Evolutionary conservation across 768 basidiomycete genomes (phyloP).

Genomic region (Paxillus ammoniavirescens): DNA sequence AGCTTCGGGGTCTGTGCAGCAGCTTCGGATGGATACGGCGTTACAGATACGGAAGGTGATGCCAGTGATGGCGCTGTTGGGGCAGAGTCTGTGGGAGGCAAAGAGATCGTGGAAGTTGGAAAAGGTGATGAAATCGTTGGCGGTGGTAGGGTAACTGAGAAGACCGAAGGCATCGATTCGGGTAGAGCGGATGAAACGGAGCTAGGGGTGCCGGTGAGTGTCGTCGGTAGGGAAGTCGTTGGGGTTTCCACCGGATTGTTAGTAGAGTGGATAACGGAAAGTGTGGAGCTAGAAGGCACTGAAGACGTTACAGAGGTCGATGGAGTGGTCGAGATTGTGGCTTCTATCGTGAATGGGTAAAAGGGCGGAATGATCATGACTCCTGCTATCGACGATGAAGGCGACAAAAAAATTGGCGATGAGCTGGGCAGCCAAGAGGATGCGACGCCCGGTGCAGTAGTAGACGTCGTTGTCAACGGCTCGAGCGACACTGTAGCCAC

Average conservation of each 20-base stretch:
- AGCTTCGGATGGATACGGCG: conserved; percentile 8
- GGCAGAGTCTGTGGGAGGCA: background rate
- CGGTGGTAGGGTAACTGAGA: background rate
- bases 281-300: background rate
- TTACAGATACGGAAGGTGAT: background rate
- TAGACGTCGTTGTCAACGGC: background rate
- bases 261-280: background rate
- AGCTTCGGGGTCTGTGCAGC: conserved; percentile 6
- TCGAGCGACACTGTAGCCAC: background rate
- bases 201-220: background rate
- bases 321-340: background rate
- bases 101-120: background rate
- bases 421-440: background rate
- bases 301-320: background rate
- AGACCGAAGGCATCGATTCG: background rate
- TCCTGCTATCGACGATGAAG: background rate
- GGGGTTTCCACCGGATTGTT: conserved; percentile 5
- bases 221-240: background rate
- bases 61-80: background rate
- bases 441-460: background rate
- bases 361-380: background rate
- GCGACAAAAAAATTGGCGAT: background rate
- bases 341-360: background rate
- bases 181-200: background rate
- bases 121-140: background rate